Conservation (phyloP, 2,329 filamentous ascomycete genomes). For the Talaromyces pinophilus region DNA sequence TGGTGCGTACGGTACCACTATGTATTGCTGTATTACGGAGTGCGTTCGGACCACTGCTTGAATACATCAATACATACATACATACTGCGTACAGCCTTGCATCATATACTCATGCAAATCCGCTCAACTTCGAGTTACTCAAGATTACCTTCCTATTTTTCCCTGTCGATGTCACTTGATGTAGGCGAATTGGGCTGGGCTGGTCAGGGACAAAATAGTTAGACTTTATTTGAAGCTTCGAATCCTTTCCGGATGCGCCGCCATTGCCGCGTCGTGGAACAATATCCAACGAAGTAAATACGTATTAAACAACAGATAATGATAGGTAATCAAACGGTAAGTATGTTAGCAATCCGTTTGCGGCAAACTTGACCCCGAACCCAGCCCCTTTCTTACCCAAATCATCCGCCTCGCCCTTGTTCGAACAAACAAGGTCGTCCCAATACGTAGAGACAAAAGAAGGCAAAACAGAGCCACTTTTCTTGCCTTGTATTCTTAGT, state of each 20-base stretch:
- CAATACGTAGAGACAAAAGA: neutral
- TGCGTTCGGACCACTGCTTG: constrained; percentile 13
- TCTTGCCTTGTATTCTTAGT: constrained; percentile 17
- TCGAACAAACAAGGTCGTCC: constrained; percentile 9
- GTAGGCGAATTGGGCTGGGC: neutral
- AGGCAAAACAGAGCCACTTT: constrained; percentile 6
- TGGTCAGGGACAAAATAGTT: neutral
- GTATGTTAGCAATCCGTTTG: neutral
- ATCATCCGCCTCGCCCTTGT: constrained; percentile 1
- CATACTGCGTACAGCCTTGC: constrained; percentile 5
- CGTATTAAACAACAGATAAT: neutral
- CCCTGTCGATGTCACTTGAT: neutral
- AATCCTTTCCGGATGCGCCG: neutral
- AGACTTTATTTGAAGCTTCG: neutral
- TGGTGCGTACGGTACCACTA: neutral
- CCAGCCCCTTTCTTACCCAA: neutral
- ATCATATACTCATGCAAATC: neutral
- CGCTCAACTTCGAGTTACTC: neutral
- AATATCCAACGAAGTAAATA: neutral
- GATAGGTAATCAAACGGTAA: neutral
- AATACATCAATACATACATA: neutral
- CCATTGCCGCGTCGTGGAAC: constrained; percentile 13
- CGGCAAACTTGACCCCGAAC: neutral
- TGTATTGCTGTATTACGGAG: constrained; percentile 3
- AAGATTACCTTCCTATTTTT: constrained; percentile 9